Evolutionary conservation across 2,329 filamentous ascomycete species (phyloP), one percentile per base, ranked within the genome.

Genomic region (Pestalotiopsis sp.): DNA sequence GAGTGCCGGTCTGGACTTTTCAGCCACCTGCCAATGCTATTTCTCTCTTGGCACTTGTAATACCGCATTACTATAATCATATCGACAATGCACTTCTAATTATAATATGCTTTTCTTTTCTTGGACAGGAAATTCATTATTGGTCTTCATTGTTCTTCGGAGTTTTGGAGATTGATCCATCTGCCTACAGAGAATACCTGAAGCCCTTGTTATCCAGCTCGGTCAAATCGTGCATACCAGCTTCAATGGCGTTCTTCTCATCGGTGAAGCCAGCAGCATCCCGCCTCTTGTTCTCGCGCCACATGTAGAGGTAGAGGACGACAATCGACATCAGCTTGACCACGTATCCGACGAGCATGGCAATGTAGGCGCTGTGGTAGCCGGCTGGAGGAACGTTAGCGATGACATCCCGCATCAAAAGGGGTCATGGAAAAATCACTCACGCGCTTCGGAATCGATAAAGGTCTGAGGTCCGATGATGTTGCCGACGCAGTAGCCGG

Each of bases 391-490:
- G 2, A 20, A 36, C 0, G 36, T 62, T 36, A 62, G 27, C 11
- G 17, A 36, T 39, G 14, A 11, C 3, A 4, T 31, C 3, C 12
- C 6, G n/a, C 13, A 61, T 58, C 4, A 12, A 3, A n/a, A 38
- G n/a, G 13, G 12, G 27, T 9, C 31, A 2, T 36, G 13, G 11
- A n/a, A n/a, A 11, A 9, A 23, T 13, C 11, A 72, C 75, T 73
- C 69, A 76, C 74, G 74, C 5, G 70, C 71, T 72, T 77, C 75
- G 14, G 67, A 36, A 1, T 68, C 58, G 23, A 73, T 70, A 68
- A 78, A 78, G 4, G 77, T 78, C 65, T 78, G 77, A 2, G 76
- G 76, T 12, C 77, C 76, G 57, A 78, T 78, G 69, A 78, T 78
- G 69, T 78, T 78, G 4, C 77, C 76, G 12, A 78, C 68, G 31